A percentile compares a stretch with the other conserved stretches of the same genome.
phyloP scores from a whole-genome alignment of 768 basidiomycete species.

The Suillus sp. region DNA sequence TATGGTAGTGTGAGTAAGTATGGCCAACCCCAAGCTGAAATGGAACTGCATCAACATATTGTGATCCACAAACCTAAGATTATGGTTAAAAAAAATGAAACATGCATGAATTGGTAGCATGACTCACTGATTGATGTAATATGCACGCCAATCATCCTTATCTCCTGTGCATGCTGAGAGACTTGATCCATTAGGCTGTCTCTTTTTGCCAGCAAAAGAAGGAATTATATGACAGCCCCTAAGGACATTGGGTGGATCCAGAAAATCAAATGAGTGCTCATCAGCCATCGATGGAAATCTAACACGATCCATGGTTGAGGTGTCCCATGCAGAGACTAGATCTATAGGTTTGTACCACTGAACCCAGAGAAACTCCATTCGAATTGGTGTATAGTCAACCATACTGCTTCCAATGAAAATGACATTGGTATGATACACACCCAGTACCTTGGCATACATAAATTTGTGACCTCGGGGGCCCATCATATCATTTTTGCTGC shows the following conservation, averaged over 20 bases:
- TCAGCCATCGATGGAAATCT: neutral
- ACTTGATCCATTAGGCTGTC: neutral
- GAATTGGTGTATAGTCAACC: neutral
- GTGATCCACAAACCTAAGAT: too few relatives aligned
- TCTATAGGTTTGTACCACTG: neutral
- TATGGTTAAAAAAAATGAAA: too few relatives aligned
- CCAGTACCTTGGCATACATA: constrained; percentile 5
- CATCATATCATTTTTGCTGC: neutral
- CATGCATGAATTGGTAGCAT: too few relatives aligned
- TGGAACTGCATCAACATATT: too few relatives aligned
- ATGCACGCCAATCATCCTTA: neutral
- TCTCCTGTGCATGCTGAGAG: neutral
- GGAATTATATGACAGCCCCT: constrained; percentile 9
- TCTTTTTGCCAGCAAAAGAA: neutral
- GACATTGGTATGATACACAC: constrained; percentile 6
- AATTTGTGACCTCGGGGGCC: neutral
- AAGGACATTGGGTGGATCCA: constrained; percentile 9
- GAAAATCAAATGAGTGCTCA: constrained; percentile 5
- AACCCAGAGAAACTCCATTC: constrained; percentile 9
- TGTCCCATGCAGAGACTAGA: neutral
- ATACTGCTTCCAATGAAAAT: neutral
- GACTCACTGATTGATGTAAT: neutral
- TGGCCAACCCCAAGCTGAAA: too few relatives aligned
- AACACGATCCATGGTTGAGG: neutral
- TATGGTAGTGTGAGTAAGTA: too few relatives aligned